Evolutionary conservation across 805 yeast species (phyloP), one percentile per base, ranked within the genome.

Genomic region (Clavispora phyllophila): DNA sequence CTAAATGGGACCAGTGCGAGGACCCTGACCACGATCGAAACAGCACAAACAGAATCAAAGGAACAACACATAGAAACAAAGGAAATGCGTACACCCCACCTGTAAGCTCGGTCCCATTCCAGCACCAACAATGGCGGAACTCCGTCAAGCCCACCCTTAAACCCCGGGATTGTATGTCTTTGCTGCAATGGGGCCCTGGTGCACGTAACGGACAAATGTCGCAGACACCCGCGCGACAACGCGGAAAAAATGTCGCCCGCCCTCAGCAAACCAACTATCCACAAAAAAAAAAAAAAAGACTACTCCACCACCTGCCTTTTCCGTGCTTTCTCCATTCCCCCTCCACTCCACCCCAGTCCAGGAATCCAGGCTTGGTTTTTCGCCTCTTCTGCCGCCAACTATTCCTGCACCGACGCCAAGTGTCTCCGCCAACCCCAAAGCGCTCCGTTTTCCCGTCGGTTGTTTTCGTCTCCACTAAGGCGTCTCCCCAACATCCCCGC

Each of bases 201-300:
- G 27, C 31, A 27, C 31, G 17, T 9, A 27, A 27, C 31, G 13
- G 13, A 29, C 5, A 35, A 35, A 35, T 35, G 37, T 35, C 37
- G 37, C 37, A n/a, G 15, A 8, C n/a, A 8, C 28, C 26, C 37
- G 28, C 37, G 27, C 28, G 13, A 14, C 17, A 6, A 14, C 31
- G 31, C 31, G 31, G 31, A 29, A 29, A 29, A 29, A 29, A 29
- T 29, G 33, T 29, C 33, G 33, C 17, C 33, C 33, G 19, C 33
- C 33, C 33, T 15, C 33, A 29, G 33, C 33, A 29, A 29, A 17
- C 33, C 37, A 35, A 14, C 28, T 23, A 35, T 35, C 37, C 37
- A 35, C 37, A 35, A 35, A 35, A 23, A 35, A 33, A 35, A 35
- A 35, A n/a, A n/a, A n/a, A n/a, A n/a, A n/a, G n/a, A 25, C 10